Base-by-base conservation (phyloP, 164 flowering plant species). In the Chloranthus sessilifolius region DNA sequence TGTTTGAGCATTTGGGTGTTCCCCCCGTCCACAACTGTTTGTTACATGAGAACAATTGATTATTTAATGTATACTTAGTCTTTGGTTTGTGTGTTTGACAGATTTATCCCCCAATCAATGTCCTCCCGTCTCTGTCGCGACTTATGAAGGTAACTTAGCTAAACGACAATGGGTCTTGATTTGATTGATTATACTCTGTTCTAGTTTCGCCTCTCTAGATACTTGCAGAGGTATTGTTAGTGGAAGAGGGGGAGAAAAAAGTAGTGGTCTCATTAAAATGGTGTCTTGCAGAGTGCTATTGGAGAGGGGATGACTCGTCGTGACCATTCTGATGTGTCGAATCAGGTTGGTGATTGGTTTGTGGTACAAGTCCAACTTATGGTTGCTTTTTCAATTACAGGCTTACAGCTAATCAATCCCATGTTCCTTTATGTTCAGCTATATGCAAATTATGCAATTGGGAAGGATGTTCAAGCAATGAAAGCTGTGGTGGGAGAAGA, bases 401-500 rank as follows among this genome's bases (percentile, higher is more conserved):
- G n/a, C n/a, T n/a, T n/a, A n/a, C n/a, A n/a, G n/a, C n/a, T n/a
- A n/a, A n/a, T n/a, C n/a, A n/a, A n/a, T n/a, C n/a, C n/a, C n/a
- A n/a, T n/a, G n/a, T n/a, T n/a, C n/a, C 38, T 45, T 40, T n/a
- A 0, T 25, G 40, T 38, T 52, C 72, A 89, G 99, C 75, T 89
- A 0, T 94, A 94, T 74, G 99, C 99, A 63, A 94, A 94, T 61
- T 94, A 94, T 79, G 97, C 97, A 1, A 89, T 94, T 56, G 99
- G 99, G 34, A 94, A 94, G 74, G 97, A 87, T 75, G 99, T 94
- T 8, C 97, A 94, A 60, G 99, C 99, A 46, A 94, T 94, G 99
- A 94, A 94, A 76, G 97, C 97, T 54, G 99, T 89, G 66, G 99
- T 94, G 50, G 99, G 99, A 78, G 99, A 94, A 73, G 99, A 89